Conservation (phyloP, 768 basidiomycete species). For the Suillus fuscotomentosus region DNA sequence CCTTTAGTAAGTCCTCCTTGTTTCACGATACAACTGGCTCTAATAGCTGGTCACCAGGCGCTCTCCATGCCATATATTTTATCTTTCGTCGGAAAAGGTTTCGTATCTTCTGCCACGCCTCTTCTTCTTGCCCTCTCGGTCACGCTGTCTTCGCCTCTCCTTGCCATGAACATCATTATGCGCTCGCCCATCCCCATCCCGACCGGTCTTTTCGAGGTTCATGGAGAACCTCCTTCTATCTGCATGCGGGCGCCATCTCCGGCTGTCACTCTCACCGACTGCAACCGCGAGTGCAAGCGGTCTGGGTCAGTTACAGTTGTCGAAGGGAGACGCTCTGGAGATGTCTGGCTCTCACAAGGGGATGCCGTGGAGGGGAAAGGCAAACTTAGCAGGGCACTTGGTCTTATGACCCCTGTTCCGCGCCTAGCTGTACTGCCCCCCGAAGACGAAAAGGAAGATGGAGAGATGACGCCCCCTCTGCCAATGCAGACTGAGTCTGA, state of each 20-base stretch:
- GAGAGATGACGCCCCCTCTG: slow-evolving; percentile 53
- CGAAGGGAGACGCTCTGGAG: slow-evolving; percentile 68
- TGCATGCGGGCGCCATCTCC: slow-evolving; percentile 45
- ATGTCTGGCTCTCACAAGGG: slow-evolving; percentile 74
- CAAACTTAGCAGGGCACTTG: slow-evolving; percentile 59
- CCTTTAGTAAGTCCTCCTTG: slow-evolving; percentile 53
- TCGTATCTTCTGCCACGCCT: slow-evolving; percentile 36
- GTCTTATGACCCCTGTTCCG: slow-evolving; percentile 61
- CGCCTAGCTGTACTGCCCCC: slow-evolving; percentile 67
- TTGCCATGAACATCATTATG: slow-evolving; percentile 60
- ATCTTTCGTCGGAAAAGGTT: slow-evolving; percentile 39
- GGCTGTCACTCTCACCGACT: slow-evolving; percentile 28
- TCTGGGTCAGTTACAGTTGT: slow-evolving; percentile 64
- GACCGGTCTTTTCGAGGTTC: slow-evolving; percentile 58
- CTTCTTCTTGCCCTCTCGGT: slow-evolving; percentile 61
- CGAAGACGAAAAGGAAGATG: slow-evolving; percentile 39
- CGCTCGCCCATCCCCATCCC: slow-evolving; percentile 68
- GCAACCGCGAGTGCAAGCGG: slow-evolving; percentile 50
- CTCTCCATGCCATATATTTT: slow-evolving; percentile 64
- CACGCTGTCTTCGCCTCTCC: slow-evolving; percentile 64
- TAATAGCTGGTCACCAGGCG: slow-evolving; percentile 34
- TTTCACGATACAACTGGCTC: background rate
- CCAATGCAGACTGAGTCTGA: slow-evolving; percentile 55
- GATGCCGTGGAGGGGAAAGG: slow-evolving; percentile 67
- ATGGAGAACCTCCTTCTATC: slow-evolving; percentile 39